Percentiles rank a stretch among this genome's conserved stretches.
phyloP scores from a whole-genome alignment of 1,284 basidiomycete species.

The Microstroma glucosiphilum region DNA sequence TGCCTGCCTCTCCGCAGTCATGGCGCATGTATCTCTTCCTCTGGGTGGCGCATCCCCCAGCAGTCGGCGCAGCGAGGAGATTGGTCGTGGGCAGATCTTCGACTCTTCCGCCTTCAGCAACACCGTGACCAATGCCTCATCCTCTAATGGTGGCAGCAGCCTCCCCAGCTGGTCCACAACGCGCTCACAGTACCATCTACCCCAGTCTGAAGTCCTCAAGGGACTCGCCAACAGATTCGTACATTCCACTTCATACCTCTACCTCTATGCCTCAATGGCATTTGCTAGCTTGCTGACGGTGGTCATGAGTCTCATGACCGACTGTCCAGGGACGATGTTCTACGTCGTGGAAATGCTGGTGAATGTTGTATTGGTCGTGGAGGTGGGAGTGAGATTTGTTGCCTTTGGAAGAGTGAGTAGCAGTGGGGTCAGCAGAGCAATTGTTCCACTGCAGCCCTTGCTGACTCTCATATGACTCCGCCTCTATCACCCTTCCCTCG shows the following conservation, averaged over 20 bases:
- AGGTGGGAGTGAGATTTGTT: constrained; percentile 40
- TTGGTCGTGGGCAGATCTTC: constrained; percentile 1
- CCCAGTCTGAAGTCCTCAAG: constrained; percentile 44
- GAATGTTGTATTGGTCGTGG: constrained; percentile 43
- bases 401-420: constrained; percentile 39
- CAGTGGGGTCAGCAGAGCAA: neutral
- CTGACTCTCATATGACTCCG: neutral
- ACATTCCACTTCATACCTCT: constrained; percentile 46
- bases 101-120: neutral
- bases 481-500: neutral
- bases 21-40: neutral
- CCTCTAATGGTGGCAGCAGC: neutral
- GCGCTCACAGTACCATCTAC: constrained; percentile 39
- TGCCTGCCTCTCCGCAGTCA: neutral
- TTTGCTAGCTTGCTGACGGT: constrained; percentile 42
- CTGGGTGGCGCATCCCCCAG: neutral
- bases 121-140: neutral
- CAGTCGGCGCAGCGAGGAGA: constrained; percentile 10
- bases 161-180: constrained; percentile 6
- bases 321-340: constrained; percentile 44
- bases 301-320: constrained; percentile 33
- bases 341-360: constrained; percentile 44
- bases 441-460: neutral
- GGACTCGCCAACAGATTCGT: constrained; percentile 49
- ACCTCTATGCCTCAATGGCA: constrained; percentile 48